Conservation (phyloP, 1,139 yeast genomes). For the Geotrichum histeridarum region DNA sequence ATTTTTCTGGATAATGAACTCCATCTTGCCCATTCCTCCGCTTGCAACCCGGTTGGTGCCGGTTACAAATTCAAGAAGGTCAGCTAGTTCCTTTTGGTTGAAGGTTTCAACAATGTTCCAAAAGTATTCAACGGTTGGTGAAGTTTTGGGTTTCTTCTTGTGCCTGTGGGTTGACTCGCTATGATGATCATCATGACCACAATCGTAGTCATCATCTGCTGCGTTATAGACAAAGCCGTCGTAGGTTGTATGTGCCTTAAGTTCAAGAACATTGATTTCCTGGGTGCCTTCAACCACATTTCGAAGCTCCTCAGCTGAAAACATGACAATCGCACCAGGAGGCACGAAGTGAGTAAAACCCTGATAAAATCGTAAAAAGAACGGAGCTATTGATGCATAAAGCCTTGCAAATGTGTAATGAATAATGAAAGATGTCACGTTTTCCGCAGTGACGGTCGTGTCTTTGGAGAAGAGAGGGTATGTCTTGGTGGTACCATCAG, state of each 20-base stretch:
- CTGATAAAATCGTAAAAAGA: constrained; percentile 18
- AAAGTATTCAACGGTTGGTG: constrained; percentile 23
- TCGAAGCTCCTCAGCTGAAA: constrained; percentile 22
- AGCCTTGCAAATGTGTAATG: constrained; percentile 22
- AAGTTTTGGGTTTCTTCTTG: constrained; percentile 6
- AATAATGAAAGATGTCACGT: constrained; percentile 21
- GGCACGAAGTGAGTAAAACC: constrained; percentile 24
- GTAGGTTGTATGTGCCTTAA: constrained; percentile 22
- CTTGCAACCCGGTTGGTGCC: constrained; percentile 30
- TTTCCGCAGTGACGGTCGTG: constrained; percentile 21
- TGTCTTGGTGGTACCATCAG: not conserved
- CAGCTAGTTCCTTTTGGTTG: constrained; percentile 21
- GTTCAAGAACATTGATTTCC: constrained; percentile 20
- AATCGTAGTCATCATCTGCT: not conserved
- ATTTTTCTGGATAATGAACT: constrained; percentile 25
- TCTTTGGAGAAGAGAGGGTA: not conserved
- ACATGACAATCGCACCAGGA: constrained; percentile 17
- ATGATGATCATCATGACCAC: not conserved
- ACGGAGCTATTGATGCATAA: constrained; percentile 16
- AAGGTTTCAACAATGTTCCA: constrained; percentile 27
- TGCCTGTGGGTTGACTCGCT: not conserved
- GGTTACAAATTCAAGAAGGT: constrained; percentile 32
- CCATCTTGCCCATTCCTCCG: constrained; percentile 24
- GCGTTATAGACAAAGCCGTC: constrained; percentile 19
- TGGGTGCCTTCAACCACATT: constrained; percentile 27